A percentile compares a stretch with the other conserved stretches of the same genome.
These are phyloP conservation scores for Cunninghamia lanceolata DNA, from an alignment of 75 land plant genomes.

Conservation along the genomic window DNA sequence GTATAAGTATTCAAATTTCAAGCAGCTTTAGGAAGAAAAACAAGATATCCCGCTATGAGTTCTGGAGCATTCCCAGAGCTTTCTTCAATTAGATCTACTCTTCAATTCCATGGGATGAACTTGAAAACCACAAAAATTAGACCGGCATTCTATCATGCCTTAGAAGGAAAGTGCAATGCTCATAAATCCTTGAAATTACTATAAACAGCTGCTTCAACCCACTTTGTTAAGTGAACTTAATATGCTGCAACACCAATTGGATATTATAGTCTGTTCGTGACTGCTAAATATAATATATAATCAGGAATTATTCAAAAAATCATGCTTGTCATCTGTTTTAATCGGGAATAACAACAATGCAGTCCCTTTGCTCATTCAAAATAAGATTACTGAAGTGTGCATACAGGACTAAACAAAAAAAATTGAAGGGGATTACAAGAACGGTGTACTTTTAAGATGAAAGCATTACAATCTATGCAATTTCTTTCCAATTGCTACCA, in stretches of 20 bases:
- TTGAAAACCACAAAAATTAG: neutral
- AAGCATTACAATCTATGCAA: neutral
- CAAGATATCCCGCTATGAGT: neutral
- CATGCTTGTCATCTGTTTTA: too few relatives aligned
- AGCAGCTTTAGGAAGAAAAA: neutral
- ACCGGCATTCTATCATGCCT: neutral
- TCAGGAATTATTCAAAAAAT: too few relatives aligned
- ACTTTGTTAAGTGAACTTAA: neutral
- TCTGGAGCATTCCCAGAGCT: neutral
- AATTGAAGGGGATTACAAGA: neutral
- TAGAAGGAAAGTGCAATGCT: neutral
- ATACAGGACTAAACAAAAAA: neutral
- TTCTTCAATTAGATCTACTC: neutral
- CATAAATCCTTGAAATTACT: neutral
- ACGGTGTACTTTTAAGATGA: neutral
- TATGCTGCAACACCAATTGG: neutral
- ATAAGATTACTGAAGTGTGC: neutral
- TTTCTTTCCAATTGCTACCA: neutral
- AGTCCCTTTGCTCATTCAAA: too few relatives aligned
- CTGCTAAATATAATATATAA: too few relatives aligned
- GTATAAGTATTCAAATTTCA: neutral
- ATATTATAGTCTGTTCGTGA: too few relatives aligned
- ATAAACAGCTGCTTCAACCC: neutral
- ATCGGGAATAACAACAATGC: too few relatives aligned
- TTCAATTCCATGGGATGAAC: neutral